These are phyloP conservation scores for Emericellopsis atlantica DNA, from an alignment of 2,329 filamentous ascomycete species.

Conservation along the genomic window DNA sequence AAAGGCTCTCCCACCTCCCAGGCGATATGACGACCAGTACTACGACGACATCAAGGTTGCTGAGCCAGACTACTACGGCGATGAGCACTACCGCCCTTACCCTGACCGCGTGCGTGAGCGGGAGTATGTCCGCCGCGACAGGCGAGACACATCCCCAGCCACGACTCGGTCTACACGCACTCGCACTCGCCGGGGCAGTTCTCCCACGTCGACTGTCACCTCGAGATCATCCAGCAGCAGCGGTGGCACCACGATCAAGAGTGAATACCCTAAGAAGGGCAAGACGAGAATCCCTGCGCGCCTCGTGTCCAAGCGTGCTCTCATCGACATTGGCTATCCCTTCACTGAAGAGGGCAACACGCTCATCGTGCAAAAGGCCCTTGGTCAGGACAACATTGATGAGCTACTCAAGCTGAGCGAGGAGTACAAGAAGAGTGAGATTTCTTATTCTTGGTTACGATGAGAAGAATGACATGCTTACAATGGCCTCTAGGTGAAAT, in stretches of 20 bases:
- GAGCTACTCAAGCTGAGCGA: conserved; percentile 76
- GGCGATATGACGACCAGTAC: conserved; percentile 39
- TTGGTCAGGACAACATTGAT: conserved; percentile 85
- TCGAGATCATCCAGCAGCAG: conserved; percentile 33
- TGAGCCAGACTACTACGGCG: conserved; percentile 56
- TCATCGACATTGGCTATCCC: conserved; percentile 76
- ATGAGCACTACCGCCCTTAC: conserved; percentile 57
- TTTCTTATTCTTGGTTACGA: neutral
- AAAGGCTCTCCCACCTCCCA: conserved; percentile 44
- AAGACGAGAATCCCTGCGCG: conserved; percentile 80
- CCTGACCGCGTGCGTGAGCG: conserved; percentile 48
- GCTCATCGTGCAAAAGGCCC: conserved; percentile 69
- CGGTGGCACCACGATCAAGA: conserved; percentile 38
- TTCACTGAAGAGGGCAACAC: conserved; percentile 80
- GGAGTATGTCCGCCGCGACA: conserved; percentile 40
- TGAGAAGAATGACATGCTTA: neutral
- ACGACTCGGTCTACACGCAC: conserved; percentile 25
- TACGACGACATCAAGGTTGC: conserved; percentile 55
- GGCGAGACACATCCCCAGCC: conserved; percentile 15
- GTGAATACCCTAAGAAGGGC: conserved; percentile 66
- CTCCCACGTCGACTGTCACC: conserved; percentile 29
- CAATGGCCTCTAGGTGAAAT: conserved; percentile 20
- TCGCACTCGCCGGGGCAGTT: conserved; percentile 24
- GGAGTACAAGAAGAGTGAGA: conserved; percentile 52
- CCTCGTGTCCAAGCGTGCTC: conserved; percentile 66